Conservation (phyloP, 768 basidiomycete species). For the Tubosaeta sp. region DNA sequence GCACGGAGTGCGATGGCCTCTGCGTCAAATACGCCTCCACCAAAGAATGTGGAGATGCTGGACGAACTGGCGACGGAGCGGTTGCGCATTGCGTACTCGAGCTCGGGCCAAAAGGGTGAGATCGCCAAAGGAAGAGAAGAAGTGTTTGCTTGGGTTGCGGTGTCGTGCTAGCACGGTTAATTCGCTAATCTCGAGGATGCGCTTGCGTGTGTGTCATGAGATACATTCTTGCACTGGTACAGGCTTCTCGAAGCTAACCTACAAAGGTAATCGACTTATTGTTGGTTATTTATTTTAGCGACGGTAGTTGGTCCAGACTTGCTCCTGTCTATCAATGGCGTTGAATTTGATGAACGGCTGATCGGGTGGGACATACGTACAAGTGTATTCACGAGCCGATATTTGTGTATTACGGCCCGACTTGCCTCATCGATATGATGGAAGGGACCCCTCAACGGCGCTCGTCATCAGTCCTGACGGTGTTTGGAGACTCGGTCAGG, state of each 20-base stretch:
- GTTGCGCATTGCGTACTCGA: slow-evolving; percentile 58
- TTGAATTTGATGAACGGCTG: not conserved
- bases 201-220: not conserved
- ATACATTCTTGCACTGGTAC: not conserved
- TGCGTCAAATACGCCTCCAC: slow-evolving; percentile 50
- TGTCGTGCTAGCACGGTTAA: not conserved
- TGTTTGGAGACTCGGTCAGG: not conserved
- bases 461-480: not conserved
- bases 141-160: slow-evolving; percentile 43
- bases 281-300: too few species aligned
- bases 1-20: slow-evolving; percentile 32
- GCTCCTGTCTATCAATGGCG: not conserved
- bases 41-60: slow-evolving; percentile 53
- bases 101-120: slow-evolving; percentile 33
- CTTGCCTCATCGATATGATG: too few species aligned
- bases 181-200: slow-evolving; percentile 2
- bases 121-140: slow-evolving; percentile 40
- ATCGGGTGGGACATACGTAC: not conserved
- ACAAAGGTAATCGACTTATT: not conserved
- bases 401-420: slow-evolving; percentile 4
- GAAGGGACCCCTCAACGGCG: not conserved
- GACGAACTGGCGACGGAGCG: slow-evolving; percentile 73
- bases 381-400: not conserved
- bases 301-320: not conserved
- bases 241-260: not conserved